These are phyloP conservation scores for Grosmannia penicillata DNA, from an alignment of 2,329 filamentous ascomycete genomes.

Conservation along the genomic window DNA sequence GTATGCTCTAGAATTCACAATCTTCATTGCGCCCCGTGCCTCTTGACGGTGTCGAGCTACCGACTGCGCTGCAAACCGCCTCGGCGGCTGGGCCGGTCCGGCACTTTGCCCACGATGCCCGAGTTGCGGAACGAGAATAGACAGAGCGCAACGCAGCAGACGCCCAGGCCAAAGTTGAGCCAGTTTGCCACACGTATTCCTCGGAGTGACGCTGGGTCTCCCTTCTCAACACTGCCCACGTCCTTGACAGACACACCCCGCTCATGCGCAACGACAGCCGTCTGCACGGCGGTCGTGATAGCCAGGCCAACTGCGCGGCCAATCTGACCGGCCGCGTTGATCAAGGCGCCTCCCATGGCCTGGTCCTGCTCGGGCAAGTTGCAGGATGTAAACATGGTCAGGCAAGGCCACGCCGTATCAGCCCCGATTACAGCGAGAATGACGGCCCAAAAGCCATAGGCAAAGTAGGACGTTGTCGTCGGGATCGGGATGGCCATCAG, in stretches of 20 bases:
- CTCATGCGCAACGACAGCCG: constrained; percentile 37
- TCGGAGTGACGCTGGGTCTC: constrained; percentile 29
- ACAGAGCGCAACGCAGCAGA: constrained; percentile 27
- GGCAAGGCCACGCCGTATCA: constrained; percentile 48
- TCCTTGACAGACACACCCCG: constrained; percentile 27
- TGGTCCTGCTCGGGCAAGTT: constrained; percentile 44
- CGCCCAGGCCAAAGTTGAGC: constrained; percentile 32
- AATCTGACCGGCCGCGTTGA: constrained; percentile 50
- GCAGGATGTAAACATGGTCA: constrained; percentile 50
- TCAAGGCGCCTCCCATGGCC: constrained; percentile 49
- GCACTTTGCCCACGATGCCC: constrained; percentile 29
- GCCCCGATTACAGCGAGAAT: constrained; percentile 47
- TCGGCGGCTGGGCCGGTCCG: neutral
- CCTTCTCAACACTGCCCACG: constrained; percentile 23
- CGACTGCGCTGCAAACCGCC: no score
- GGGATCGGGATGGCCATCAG: constrained; percentile 49
- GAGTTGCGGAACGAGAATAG: constrained; percentile 31
- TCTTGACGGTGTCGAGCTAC: no score
- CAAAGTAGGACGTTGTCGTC: constrained; percentile 43
- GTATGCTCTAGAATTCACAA: no score
- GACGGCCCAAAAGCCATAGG: constrained; percentile 51
- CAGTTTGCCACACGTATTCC: constrained; percentile 35
- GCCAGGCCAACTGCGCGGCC: constrained; percentile 51
- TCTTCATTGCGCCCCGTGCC: no score
- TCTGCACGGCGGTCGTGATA: constrained; percentile 48